These are phyloP conservation scores for Euphrasia confusa DNA, from an alignment of 257 asterid genomes.

Conservation along the genomic window DNA sequence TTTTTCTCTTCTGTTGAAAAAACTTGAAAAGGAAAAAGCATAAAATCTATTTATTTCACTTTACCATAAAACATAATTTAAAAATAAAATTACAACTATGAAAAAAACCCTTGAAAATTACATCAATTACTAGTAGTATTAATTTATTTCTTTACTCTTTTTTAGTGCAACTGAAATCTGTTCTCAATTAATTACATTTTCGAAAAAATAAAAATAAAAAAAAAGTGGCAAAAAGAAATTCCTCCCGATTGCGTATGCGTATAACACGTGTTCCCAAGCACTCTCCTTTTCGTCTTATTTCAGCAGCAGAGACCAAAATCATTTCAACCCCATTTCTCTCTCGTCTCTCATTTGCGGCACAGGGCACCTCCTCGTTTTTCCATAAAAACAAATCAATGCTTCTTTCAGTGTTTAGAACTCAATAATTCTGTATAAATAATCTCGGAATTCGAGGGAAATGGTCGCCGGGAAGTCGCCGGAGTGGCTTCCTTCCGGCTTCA, in stretches of 20 bases:
- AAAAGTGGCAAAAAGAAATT: constrained; percentile 7
- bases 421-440: neutral
- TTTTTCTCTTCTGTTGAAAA: neutral
- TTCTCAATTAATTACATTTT: neutral
- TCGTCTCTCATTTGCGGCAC: no score
- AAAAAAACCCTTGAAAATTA: neutral
- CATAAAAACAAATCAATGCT: neutral
- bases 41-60: neutral
- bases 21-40: neutral
- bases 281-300: constrained; percentile 3
- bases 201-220: neutral
- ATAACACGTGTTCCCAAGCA: constrained; percentile 26
- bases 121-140: no score
- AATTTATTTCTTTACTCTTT: neutral
- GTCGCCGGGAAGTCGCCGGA: constrained; percentile 36
- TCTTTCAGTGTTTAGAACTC: neutral
- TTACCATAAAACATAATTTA: no score
- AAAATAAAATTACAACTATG: neutral
- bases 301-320: constrained; percentile 14
- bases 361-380: neutral
- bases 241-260: constrained; percentile 6
- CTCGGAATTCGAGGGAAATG: constrained; percentile 38
- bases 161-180: neutral
- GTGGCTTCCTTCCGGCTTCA: constrained; percentile 63
- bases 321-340: constrained; percentile 14